phyloP scores from a whole-genome alignment of 768 basidiomycete genomes.

The Pleurotus pulmonarius region DNA sequence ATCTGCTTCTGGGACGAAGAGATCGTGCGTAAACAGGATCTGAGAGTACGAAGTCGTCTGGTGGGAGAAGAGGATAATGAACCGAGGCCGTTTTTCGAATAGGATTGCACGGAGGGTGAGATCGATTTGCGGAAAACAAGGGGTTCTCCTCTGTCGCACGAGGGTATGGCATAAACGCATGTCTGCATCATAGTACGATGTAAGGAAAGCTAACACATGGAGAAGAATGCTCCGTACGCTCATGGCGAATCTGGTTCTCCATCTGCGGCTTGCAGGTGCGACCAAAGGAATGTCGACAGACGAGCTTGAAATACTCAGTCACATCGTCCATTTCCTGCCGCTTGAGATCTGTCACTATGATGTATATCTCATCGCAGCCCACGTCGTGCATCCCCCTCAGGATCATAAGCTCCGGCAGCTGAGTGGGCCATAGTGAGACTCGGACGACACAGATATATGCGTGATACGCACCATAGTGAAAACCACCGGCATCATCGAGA shows the following conservation, averaged over 20 bases:
- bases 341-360: conserved; percentile 78
- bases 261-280: conserved; percentile 62
- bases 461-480: conserved; percentile 64
- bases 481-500: conserved; percentile 77
- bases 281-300: conserved; percentile 62
- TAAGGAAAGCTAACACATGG: conserved; percentile 4
- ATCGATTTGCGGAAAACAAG: conserved; percentile 82
- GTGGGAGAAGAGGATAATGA: conserved; percentile 75
- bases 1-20: conserved; percentile 67
- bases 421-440: conserved; percentile 6
- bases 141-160: conserved; percentile 65
- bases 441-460: conserved; percentile 6
- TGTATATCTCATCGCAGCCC: conserved; percentile 74
- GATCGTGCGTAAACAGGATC: conserved; percentile 71
- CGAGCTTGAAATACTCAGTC: conserved; percentile 75
- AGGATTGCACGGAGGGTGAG: conserved; percentile 72
- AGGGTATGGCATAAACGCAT: conserved; percentile 68
- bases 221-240: conserved; percentile 46
- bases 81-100: conserved; percentile 72
- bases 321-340: conserved; percentile 79
- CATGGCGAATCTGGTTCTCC: conserved; percentile 62
- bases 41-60: conserved; percentile 80
- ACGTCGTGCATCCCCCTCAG: conserved; percentile 78
- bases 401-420: conserved; percentile 80
- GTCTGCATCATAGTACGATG: conserved; percentile 27